Evolutionary conservation across 2,329 filamentous ascomycete genomes (phyloP), one percentile per base, ranked within the genome.

Genomic region (Neonectria hederae): DNA sequence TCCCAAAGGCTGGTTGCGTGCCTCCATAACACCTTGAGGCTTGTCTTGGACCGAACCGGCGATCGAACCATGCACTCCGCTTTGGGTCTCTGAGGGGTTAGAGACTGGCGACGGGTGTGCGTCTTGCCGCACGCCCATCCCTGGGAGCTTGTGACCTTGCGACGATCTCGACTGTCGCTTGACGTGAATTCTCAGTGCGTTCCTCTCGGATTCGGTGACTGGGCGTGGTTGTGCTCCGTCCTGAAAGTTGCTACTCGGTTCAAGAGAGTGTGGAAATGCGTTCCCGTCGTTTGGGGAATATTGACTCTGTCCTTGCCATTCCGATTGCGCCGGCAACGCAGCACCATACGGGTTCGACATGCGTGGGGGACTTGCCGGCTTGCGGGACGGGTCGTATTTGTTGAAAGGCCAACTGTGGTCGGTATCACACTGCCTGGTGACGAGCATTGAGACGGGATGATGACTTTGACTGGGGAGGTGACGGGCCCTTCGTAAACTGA

Each of bases 131-230:
- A 83, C 69, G 38, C 80, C 81, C 42, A 83, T 72, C 11, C 80
- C 81, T 10, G 80, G 67, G 59, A 75, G 78, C 35, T 76, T 78
- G 49, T 79, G 79, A 62, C 67, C 73, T 38, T 80, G 69, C 11
- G 79, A 75, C 4, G 81, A 78, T 56, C 62, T 72, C 35, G 73
- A 57, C 69, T 77, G 72, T 86, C 90, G 84, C 72, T 90, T 87
- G 7, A 90, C 87, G 65, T 91, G 92, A 69, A 93, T 82, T 30
- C 88, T 88, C 51, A 93, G 83, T 30, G 85, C 82, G 74, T 76
- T 78, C 53, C 74, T 76, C 38, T 77, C 74, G 52, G 74, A 75
- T 62, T 75, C 76, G 63, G 77, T 74, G 38, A 77, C 77, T 46
- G 79, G 79, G 54, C 60, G 69, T 54, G 65, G 38, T 26, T 70